Evolutionary conservation across 495 filamentous ascomycete species (phyloP), one percentile per base, ranked within the genome.

Genomic region (Aspergillus nidulans): DNA sequence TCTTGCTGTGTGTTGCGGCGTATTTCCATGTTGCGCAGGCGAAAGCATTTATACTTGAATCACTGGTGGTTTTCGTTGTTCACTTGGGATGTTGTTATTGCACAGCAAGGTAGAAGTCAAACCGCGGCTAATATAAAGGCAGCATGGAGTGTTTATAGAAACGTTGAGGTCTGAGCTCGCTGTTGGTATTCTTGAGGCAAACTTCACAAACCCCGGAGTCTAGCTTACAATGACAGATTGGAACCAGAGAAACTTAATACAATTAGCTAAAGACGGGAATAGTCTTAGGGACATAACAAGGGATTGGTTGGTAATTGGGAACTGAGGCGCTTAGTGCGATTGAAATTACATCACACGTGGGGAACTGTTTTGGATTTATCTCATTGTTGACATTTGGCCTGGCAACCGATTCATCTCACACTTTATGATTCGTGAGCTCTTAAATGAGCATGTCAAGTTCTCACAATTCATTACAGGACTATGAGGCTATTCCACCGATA

Each of bases 11-110:
- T 53, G 21, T 61, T 55, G 66, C 66, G 20, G 72, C 65, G 1
- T 76, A 73, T 49, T 68, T 32, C 26, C 74, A 77, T 67, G 74
- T 77, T 10, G 47, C 53, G 1, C 63, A 74, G 39, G 73, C 74
- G 2, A 66, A 63, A 54, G 53, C 45, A 10, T 77, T 72, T 60
- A 68, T 77, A 41, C 18, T 69, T 1, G 67, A 77, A 58, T 56
- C 69, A 18, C 41, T 76, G 9, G 66, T 49, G 16, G 60, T 62
- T n/a, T 71, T 58, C 32, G 18, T 64, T 7, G 19, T 73, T 9
- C 75, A 77, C 59, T 49, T 64, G 20, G 59, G 53, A 21, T 69
- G 66, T 54, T 72, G 70, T 34, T 64, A 49, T 57, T 50, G 46
- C 15, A 48, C 63, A 41, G 56, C 60, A 36, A 54, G 59, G 25